These are phyloP conservation scores for Xylaria sp. DNA, from an alignment of 2,329 filamentous ascomycete genomes.

Conservation along the genomic window DNA sequence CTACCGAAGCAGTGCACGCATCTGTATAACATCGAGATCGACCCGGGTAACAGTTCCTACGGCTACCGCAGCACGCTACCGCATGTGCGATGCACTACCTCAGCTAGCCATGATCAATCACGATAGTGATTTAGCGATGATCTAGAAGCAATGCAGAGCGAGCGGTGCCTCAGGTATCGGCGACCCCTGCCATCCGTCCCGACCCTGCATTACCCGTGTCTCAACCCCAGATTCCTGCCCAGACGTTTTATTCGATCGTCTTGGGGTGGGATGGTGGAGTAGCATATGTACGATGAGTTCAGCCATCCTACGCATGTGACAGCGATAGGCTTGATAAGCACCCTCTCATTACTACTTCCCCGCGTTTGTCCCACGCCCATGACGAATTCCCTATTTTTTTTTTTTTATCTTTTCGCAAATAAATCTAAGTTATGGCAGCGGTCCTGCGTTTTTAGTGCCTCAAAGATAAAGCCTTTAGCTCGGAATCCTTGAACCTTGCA, in stretches of 20 bases:
- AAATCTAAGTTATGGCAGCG: background rate
- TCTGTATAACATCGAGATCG: slow-evolving; percentile 1
- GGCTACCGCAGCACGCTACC: background rate
- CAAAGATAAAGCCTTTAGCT: background rate
- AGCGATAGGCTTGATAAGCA: slow-evolving; percentile 7
- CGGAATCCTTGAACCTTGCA: background rate
- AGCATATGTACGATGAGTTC: slow-evolving; percentile 24
- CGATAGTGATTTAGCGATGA: slow-evolving; percentile 28
- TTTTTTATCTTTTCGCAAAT: background rate
- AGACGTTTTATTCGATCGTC: slow-evolving; percentile 3
- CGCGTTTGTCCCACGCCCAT: slow-evolving; percentile 2
- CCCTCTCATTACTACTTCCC: slow-evolving; percentile 3
- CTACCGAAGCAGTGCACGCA: background rate
- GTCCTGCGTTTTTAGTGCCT: background rate
- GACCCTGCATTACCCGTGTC: slow-evolving; percentile 9
- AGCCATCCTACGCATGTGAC: slow-evolving; percentile 4
- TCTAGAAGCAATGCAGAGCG: slow-evolving; percentile 23
- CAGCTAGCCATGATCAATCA: slow-evolving; percentile 22
- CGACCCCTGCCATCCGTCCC: slow-evolving; percentile 13
- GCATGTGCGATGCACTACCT: background rate
- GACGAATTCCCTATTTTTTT: background rate
- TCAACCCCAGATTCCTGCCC: slow-evolving; percentile 18
- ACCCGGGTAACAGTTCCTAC: background rate
- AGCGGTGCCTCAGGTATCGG: slow-evolving; percentile 4
- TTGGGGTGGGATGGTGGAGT: slow-evolving; percentile 15